A percentile compares a stretch with the other conserved stretches of the same genome.
phyloP scores from a whole-genome alignment of 2,329 filamentous ascomycete species.

The Pseudocercospora fuligena region DNA sequence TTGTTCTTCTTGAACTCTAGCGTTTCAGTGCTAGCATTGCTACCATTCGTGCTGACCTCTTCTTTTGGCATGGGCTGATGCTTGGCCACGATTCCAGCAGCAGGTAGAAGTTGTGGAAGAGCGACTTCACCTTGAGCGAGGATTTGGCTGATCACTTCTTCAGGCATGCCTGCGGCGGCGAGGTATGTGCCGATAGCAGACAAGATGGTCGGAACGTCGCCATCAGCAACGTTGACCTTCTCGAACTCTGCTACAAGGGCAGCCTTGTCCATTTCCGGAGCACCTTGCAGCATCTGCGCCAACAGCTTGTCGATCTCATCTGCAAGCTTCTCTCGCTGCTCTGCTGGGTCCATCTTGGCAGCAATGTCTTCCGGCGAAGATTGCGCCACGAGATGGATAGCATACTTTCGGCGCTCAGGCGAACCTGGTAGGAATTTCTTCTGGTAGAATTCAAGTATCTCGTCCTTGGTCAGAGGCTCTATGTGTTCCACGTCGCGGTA shows the following conservation, averaged over 20 bases:
- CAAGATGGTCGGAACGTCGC: conserved; percentile 44
- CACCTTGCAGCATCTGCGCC: conserved; percentile 51
- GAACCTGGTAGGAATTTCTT: conserved; percentile 78
- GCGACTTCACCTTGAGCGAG: conserved; percentile 56
- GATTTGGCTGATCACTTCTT: conserved; percentile 56
- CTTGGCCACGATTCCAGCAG: conserved; percentile 18
- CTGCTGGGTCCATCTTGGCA: conserved; percentile 39
- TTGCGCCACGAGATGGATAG: conserved; percentile 82
- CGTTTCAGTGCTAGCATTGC: conserved; percentile 34
- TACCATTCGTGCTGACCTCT: conserved; percentile 40
- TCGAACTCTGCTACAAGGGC: conserved; percentile 52
- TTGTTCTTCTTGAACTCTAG: conserved; percentile 48
- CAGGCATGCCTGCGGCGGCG: conserved; percentile 50
- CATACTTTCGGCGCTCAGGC: conserved; percentile 74
- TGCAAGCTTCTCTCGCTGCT: conserved; percentile 53
- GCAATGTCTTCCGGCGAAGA: conserved; percentile 48
- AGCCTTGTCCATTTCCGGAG: conserved; percentile 45
- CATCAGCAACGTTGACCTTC: conserved; percentile 50
- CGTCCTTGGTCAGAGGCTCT: conserved; percentile 73
- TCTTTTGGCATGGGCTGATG: conserved; percentile 5
- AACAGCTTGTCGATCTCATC: conserved; percentile 54
- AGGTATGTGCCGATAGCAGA: conserved; percentile 49
- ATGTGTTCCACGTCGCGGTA: conserved; percentile 78
- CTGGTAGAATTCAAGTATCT: conserved; percentile 79
- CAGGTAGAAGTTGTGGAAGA: conserved; percentile 51